Base-by-base conservation (phyloP, 805 yeast species). In the Kodamaea laetipori region DNA sequence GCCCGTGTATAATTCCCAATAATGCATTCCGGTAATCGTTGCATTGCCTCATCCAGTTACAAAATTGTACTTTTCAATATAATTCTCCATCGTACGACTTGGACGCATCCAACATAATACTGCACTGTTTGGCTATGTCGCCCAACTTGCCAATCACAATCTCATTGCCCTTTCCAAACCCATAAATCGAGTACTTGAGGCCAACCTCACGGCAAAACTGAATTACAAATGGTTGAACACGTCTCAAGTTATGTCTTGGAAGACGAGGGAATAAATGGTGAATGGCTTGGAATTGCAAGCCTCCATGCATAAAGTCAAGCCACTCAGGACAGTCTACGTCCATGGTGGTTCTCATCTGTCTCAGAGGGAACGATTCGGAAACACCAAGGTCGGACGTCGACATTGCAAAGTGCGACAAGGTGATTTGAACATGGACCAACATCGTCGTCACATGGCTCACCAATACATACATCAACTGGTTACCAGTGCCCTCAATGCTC, bases 391-490 rank as follows among this genome's bases (percentile, higher is more conserved):
- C 95, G 4, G 94, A 76, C 0, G 96, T 90, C 1, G 95, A 86
- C 95, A 89, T 90, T 27, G 96, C 96, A 69, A 89, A 89, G 61
- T 89, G 97, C 10, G 90, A 82, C 33, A 89, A 72, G 0, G 95
- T 87, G 64, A 89, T 89, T 61, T 90, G 96, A 24, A 89, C 96
- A 62, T 89, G 97, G n/a, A 89, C 92, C 28, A 90, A 75, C 95
- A 88, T 87, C 2, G 96, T 86, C 9, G 86, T 76, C 6, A 87
- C 58, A 55, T 89, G 96, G 32, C 90, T 82, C 4, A 86, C 79
- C 73, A 88, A 55, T 11, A 90, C 67, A 60, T 73, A 90, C 47
- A 66, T 63, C 52, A 84, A 69, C 47, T 85, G 71, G 41, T 77
- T 73, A 61, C 77, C 58, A 39, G 75, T 68, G 7, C 80, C 76